A percentile compares a stretch with the other conserved stretches of the same genome.
phyloP scores from a whole-genome alignment of 176 grass and related monocot genomes.

The Thinopyrum elongatum region DNA sequence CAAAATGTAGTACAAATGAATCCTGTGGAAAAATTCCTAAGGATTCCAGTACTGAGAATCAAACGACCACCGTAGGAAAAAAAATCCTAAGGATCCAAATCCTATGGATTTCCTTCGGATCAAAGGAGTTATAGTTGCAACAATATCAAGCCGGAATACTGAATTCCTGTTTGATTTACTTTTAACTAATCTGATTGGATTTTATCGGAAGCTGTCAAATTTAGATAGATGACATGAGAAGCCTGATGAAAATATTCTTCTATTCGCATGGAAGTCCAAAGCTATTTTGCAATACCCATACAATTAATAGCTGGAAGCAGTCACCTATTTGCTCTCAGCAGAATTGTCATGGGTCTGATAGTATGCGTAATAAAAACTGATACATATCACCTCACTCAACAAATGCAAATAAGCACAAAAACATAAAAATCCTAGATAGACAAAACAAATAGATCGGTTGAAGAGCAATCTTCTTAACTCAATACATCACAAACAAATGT shows the following conservation, averaged over 20 bases:
- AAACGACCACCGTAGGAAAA: no score
- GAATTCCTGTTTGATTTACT: background rate
- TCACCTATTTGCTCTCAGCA: background rate
- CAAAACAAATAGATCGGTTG: background rate
- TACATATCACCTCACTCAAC: background rate
- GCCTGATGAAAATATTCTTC: background rate
- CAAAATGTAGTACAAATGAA: no score
- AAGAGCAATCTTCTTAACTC: background rate
- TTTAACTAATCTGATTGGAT: background rate
- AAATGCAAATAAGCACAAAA: background rate
- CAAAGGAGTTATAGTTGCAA: background rate
- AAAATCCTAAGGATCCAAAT: no score
- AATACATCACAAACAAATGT: background rate
- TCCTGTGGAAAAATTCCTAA: no score
- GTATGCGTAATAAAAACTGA: background rate
- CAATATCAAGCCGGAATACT: background rate
- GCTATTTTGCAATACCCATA: background rate
- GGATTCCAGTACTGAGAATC: no score
- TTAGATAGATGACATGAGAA: background rate
- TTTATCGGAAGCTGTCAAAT: background rate
- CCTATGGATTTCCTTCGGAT: no score
- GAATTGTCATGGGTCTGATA: background rate
- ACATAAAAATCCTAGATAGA: background rate
- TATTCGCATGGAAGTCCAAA: background rate
- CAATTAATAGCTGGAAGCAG: conserved; percentile 1